A percentile compares a stretch with the other conserved stretches of the same genome.
phyloP scores from a whole-genome alignment of 2,329 filamentous ascomycete species.

The Fusarium anthophilum region DNA sequence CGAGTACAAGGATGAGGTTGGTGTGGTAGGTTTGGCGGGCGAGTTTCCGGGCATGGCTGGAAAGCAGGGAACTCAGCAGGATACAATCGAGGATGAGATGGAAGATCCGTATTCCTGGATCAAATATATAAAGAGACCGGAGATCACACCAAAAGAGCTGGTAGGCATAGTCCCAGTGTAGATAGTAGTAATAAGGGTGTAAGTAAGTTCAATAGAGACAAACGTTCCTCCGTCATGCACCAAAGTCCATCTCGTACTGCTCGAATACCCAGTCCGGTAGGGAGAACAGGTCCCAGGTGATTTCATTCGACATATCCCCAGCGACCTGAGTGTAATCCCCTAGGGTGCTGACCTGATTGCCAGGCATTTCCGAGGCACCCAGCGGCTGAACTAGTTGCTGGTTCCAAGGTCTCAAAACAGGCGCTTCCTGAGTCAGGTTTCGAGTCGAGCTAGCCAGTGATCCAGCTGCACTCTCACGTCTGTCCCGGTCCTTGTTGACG shows the following conservation, averaged over 20 bases:
- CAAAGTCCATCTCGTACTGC: background rate
- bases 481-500: background rate
- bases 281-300: background rate
- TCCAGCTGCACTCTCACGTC: background rate
- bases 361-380: background rate
- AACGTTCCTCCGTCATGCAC: background rate
- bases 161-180: background rate
- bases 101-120: constrained; percentile 25
- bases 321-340: background rate
- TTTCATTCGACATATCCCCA: background rate
- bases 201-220: too few relatives aligned
- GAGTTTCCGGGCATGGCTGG: background rate
- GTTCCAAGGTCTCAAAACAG: background rate
- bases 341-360: background rate
- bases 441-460: background rate
- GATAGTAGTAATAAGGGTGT: too few relatives aligned
- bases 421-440: background rate
- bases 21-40: constrained; percentile 9
- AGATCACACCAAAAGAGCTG: constrained; percentile 6
- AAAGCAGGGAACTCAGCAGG: background rate
- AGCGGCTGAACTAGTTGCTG: background rate
- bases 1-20: constrained; percentile 19
- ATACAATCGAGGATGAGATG: background rate
- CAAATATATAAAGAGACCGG: constrained; percentile 16
- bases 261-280: background rate